Evolutionary conservation across 1,284 basidiomycete species (phyloP).

Genomic region (Phylloboletellus chloephorus): DNA sequence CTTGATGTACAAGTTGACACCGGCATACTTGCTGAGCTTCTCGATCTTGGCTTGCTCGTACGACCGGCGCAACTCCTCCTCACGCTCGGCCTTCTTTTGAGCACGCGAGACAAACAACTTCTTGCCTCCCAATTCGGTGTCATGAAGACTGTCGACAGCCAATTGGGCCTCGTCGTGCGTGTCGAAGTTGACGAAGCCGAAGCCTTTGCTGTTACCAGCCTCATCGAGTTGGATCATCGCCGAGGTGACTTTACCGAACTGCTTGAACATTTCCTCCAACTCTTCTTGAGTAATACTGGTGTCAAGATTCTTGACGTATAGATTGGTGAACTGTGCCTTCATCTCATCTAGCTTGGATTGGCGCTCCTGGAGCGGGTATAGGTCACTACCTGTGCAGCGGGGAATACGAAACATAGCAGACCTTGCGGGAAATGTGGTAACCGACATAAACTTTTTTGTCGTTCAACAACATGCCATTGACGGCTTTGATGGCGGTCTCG

Average conservation of each 20-base stretch:
- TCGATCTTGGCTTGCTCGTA: conserved; percentile 98
- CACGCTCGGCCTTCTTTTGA: conserved; percentile 98
- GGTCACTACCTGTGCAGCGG: background rate
- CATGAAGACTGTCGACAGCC: conserved; percentile 90
- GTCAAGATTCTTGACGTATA: conserved; percentile 98
- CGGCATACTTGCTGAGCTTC: conserved; percentile 97
- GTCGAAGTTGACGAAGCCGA: conserved; percentile 98
- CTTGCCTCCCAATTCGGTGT: conserved; percentile 81
- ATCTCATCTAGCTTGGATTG: conserved; percentile 98
- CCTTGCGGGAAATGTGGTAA: conserved; percentile 96
- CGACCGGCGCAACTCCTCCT: conserved; percentile 91
- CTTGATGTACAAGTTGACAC: conserved; percentile 99
- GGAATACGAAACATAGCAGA: conserved; percentile 30
- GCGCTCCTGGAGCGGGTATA: conserved; percentile 57
- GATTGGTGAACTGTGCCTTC: conserved; percentile 95
- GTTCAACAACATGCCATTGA: conserved; percentile 99
- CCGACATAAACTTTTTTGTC: conserved; percentile 99
- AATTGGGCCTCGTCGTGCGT: conserved; percentile 87
- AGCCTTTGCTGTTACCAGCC: conserved; percentile 89
- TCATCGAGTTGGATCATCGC: conserved; percentile 80
- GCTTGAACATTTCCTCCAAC: conserved; percentile 79
- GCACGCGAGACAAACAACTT: conserved; percentile 96
- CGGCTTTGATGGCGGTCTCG: conserved; percentile 94
- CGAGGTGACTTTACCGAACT: conserved; percentile 87
- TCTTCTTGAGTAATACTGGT: conserved; percentile 81